Conservation (phyloP, 345 rosid species). For the Barbarea vulgaris region DNA sequence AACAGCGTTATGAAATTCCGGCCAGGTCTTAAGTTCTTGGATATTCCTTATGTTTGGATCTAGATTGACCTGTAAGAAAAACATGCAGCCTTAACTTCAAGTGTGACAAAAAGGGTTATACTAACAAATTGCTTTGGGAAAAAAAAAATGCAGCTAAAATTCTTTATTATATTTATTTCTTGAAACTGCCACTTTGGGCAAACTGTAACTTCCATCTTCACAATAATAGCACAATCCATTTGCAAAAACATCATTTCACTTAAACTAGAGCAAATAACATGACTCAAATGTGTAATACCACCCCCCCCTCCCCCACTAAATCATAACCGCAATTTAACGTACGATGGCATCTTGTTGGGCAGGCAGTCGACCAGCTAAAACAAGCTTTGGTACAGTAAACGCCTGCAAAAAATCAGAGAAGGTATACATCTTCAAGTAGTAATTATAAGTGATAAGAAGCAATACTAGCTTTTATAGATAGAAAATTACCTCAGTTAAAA, state of each 20-base stretch:
- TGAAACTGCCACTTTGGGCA: slow-evolving; percentile 2
- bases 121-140: slow-evolving; percentile 26
- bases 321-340: slow-evolving; percentile 45
- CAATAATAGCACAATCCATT: slow-evolving; percentile 10
- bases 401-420: slow-evolving; percentile 56
- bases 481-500: slow-evolving; percentile 73
- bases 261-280: background rate
- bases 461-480: slow-evolving; percentile 15
- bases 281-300: slow-evolving; percentile 13
- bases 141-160: slow-evolving; percentile 17
- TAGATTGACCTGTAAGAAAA: slow-evolving; percentile 70
- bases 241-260: background rate
- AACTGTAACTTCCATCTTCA: slow-evolving; percentile 16
- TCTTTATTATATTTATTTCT: slow-evolving; percentile 1
- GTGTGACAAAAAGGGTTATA: background rate
- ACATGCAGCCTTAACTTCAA: slow-evolving; percentile 19
- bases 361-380: slow-evolving; percentile 95
- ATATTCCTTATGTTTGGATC: slow-evolving; percentile 87
- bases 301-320: slow-evolving; percentile 22
- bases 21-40: slow-evolving; percentile 95
- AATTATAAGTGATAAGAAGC: slow-evolving; percentile 14
- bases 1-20: slow-evolving; percentile 99
- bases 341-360: slow-evolving; percentile 99
- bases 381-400: slow-evolving; percentile 96
- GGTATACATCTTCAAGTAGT: slow-evolving; percentile 32